These are phyloP conservation scores for Bipolaris sorokiniana DNA, from an alignment of 2,329 filamentous ascomycete species.

Conservation along the genomic window DNA sequence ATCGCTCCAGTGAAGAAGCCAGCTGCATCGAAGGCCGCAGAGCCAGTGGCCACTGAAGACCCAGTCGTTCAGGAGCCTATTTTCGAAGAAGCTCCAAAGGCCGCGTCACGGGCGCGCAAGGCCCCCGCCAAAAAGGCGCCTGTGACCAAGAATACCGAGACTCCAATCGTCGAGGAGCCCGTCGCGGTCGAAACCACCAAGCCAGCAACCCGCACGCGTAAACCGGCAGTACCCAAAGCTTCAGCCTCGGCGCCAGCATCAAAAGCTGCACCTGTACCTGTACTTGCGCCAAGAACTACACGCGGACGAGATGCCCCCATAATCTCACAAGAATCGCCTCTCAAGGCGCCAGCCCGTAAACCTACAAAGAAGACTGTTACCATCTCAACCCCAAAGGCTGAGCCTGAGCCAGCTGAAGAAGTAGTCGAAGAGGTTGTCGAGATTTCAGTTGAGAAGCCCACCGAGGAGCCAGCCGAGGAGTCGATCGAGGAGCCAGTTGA, in stretches of 20 bases:
- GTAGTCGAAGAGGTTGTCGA: conserved; percentile 16
- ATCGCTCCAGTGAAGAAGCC: conserved; percentile 26
- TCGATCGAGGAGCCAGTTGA: conserved; percentile 8
- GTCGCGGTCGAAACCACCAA: conserved; percentile 22
- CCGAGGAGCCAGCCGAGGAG: not conserved
- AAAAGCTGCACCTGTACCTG: conserved; percentile 15
- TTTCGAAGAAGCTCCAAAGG: conserved; percentile 23
- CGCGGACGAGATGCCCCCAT: conserved; percentile 29
- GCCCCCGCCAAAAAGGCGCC: conserved; percentile 26
- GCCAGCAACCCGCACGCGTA: conserved; percentile 29
- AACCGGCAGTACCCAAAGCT: conserved; percentile 23
- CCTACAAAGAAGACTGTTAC: conserved; percentile 27
- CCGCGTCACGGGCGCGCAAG: conserved; percentile 27
- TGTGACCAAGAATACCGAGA: conserved; percentile 16
- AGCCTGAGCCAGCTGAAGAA: conserved; percentile 13
- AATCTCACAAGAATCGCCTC: conserved; percentile 31
- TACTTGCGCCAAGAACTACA: conserved; percentile 24
- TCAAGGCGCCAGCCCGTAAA: conserved; percentile 37
- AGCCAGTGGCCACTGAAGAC: conserved; percentile 17
- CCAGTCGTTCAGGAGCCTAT: conserved; percentile 9
- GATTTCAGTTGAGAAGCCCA: not conserved
- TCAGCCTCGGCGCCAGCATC: conserved; percentile 15
- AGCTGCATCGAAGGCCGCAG: conserved; percentile 17
- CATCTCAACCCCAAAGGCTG: conserved; percentile 18
- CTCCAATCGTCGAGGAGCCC: conserved; percentile 15